Percentiles rank a stretch among this genome's conserved stretches.
These are phyloP conservation scores for Neoscytalidium dimidiatum DNA, from an alignment of 2,329 filamentous ascomycete genomes.

Conservation along the genomic window DNA sequence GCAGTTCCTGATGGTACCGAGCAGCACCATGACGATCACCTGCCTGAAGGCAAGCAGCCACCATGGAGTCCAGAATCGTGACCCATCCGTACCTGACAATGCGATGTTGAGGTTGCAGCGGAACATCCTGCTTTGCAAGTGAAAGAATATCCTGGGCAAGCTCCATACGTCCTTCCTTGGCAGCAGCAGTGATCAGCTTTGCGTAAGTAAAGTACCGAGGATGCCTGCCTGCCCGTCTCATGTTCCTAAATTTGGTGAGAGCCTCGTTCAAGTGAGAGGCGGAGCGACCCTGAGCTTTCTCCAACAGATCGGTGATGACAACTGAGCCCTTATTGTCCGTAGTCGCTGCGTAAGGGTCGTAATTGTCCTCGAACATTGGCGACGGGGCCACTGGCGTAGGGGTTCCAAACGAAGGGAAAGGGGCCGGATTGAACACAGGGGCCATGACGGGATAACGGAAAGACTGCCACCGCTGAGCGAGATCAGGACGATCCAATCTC, in stretches of 20 bases:
- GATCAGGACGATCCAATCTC: conserved; percentile 52
- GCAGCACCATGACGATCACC: conserved; percentile 80
- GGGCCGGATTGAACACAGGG: conserved; percentile 43
- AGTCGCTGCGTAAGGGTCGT: conserved; percentile 85
- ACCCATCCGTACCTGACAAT: conserved; percentile 95
- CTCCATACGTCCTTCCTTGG: conserved; percentile 79
- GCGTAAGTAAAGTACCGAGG: conserved; percentile 96
- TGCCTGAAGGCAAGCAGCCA: conserved; percentile 83
- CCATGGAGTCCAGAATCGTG: conserved; percentile 94
- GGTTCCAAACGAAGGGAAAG: conserved; percentile 33
- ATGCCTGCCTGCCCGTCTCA: conserved; percentile 87
- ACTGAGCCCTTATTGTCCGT: conserved; percentile 94
- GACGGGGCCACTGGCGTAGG: conserved; percentile 56
- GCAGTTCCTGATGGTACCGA: conserved; percentile 86
- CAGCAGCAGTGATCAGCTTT: conserved; percentile 88
- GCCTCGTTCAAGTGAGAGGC: conserved; percentile 77
- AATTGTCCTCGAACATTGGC: conserved; percentile 74
- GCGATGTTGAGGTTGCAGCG: conserved; percentile 78
- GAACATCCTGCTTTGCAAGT: conserved; percentile 88
- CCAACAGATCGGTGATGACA: conserved; percentile 84
- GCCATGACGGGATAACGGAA: conserved; percentile 53
- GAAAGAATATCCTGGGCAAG: conserved; percentile 82
- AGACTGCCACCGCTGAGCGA: conserved; percentile 59
- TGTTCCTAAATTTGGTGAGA: conserved; percentile 82
- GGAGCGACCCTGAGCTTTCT: conserved; percentile 73